phyloP scores from a whole-genome alignment of 306 rosid genomes.

The Prunus mongolica region DNA sequence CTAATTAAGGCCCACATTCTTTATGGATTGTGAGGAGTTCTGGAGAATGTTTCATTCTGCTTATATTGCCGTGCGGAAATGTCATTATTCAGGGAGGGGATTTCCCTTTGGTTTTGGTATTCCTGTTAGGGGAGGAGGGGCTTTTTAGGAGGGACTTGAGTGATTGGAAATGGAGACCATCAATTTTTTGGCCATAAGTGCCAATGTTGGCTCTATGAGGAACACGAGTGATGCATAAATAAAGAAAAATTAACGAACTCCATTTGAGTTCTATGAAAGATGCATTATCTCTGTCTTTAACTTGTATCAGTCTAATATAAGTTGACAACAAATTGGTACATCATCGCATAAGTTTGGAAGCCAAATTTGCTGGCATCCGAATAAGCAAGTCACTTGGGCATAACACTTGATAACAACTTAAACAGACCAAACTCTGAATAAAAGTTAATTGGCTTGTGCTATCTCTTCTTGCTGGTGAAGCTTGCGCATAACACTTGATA shows the following conservation, averaged over 20 bases:
- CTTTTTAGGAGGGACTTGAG: no score
- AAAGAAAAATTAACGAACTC: neutral
- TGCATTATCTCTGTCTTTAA: neutral
- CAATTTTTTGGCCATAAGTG: neutral
- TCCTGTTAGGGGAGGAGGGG: no score
- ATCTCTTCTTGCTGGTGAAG: neutral
- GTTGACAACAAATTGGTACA: slow-evolving; percentile 2
- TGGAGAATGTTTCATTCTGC: slow-evolving; percentile 61
- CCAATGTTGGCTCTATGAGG: neutral
- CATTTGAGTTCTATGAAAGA: neutral
- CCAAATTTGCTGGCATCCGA: neutral
- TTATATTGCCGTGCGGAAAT: slow-evolving; percentile 49
- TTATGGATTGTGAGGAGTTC: slow-evolving; percentile 53
- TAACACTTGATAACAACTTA: neutral
- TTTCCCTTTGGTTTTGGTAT: no score
- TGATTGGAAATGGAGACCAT: no score
- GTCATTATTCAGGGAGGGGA: no score
- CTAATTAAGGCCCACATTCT: slow-evolving; percentile 84
- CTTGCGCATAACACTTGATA: neutral
- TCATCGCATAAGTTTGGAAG: neutral
- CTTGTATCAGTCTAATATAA: neutral
- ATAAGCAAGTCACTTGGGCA: neutral
- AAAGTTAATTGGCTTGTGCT: neutral
- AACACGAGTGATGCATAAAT: neutral
- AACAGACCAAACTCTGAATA: neutral